Evolutionary conservation across 2,329 filamentous ascomycete genomes (phyloP).

Genomic region (Fonsecaea multimorphosa): DNA sequence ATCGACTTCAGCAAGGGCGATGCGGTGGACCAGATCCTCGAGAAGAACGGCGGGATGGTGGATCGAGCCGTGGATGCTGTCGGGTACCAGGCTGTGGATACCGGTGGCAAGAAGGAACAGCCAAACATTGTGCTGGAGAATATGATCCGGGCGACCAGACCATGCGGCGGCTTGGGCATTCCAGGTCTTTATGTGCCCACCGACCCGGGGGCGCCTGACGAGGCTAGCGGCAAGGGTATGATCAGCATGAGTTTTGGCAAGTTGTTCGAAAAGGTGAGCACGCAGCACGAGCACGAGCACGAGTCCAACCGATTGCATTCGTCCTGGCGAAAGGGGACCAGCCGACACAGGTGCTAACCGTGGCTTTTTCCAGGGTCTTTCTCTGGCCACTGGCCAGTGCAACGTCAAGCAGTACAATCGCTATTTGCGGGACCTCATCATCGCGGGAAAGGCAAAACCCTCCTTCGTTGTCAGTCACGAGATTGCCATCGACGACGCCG

Average conservation of each 20-base stretch:
- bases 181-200: slow-evolving; percentile 57
- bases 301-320: too few relatives aligned
- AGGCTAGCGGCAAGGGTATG: slow-evolving; percentile 66
- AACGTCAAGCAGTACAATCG: slow-evolving; percentile 73
- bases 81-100: slow-evolving; percentile 67
- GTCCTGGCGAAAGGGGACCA: background rate
- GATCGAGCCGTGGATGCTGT: slow-evolving; percentile 70
- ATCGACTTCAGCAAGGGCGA: slow-evolving; percentile 68
- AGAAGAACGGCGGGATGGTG: slow-evolving; percentile 65
- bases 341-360: background rate
- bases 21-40: slow-evolving; percentile 66
- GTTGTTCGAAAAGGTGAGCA: slow-evolving; percentile 67
- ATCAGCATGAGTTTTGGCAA: slow-evolving; percentile 70
- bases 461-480: slow-evolving; percentile 71
- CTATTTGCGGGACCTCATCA: slow-evolving; percentile 69
- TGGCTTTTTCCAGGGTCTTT: slow-evolving; percentile 19
- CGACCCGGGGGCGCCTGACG: slow-evolving; percentile 68
- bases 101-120: slow-evolving; percentile 63
- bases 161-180: slow-evolving; percentile 67
- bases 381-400: slow-evolving; percentile 62
- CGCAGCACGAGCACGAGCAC: too few relatives aligned
- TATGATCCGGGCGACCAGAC: slow-evolving; percentile 66
- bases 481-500: slow-evolving; percentile 66
- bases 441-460: slow-evolving; percentile 68
- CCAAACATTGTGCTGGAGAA: slow-evolving; percentile 69